Evolutionary conservation across 108 stramenopile species (phyloP).

Genomic region (Mayamaea pseudoterrestris): DNA sequence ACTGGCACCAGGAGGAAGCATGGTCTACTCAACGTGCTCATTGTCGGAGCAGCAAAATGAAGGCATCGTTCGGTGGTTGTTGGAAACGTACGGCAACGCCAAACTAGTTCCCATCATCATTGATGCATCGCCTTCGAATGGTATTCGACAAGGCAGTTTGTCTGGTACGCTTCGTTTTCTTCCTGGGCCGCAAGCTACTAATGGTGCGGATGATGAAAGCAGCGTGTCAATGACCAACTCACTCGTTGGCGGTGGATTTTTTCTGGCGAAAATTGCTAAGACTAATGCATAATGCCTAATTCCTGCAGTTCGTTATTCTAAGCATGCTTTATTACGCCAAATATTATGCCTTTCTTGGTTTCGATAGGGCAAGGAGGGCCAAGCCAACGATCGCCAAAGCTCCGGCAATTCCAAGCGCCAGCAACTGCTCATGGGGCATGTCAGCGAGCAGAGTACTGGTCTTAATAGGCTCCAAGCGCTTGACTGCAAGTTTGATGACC

Average conservation of each 20-base stretch:
- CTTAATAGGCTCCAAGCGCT: too few species aligned
- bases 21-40: conserved; percentile 91
- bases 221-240: not conserved
- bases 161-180: conserved; percentile 46
- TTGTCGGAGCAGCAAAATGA: conserved; percentile 82
- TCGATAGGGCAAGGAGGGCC: too few species aligned
- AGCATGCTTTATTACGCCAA: too few species aligned
- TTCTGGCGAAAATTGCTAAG: conserved; percentile 37
- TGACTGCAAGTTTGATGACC: conserved; percentile 60
- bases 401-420: too few species aligned
- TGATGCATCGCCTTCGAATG: conserved; percentile 15
- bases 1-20: conserved; percentile 58
- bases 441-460: too few species aligned
- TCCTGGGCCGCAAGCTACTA: conserved; percentile 20
- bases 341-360: too few species aligned
- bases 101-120: conserved; percentile 30
- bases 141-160: conserved; percentile 22
- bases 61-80: conserved; percentile 64
- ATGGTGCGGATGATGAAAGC: conserved; percentile 5
- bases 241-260: conserved; percentile 45
- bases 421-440: too few species aligned
- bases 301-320: not conserved
- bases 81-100: conserved; percentile 28
- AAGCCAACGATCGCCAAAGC: too few species aligned
- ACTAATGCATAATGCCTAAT: not conserved